These are phyloP conservation scores for Dianthus caryophyllus DNA, from an alignment of 148 eudicot species.

Conservation along the genomic window DNA sequence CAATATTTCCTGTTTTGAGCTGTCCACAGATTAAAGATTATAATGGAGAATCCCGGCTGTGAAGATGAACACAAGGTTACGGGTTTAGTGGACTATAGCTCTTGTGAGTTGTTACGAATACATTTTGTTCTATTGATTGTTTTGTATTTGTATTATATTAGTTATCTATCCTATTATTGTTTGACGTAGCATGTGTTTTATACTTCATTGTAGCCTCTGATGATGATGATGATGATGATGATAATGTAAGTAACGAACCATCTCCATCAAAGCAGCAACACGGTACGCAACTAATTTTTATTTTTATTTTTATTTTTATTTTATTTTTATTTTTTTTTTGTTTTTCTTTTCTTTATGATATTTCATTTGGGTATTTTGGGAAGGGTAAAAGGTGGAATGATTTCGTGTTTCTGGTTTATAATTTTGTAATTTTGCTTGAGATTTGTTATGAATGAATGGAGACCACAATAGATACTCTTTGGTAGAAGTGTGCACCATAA, in stretches of 20 bases:
- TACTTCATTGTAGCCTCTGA: conserved; percentile 1
- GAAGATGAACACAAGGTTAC: neutral
- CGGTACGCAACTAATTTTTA: conserved; percentile 2
- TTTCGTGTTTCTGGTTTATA: neutral
- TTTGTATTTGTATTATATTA: neutral
- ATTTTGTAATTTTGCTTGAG: neutral
- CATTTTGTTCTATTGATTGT: neutral
- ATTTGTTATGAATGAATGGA: neutral
- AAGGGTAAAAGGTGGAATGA: neutral
- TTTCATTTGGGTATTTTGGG: neutral
- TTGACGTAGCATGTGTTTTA: neutral
- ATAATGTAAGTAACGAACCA: neutral
- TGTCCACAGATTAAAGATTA: neutral
- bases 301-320: too few species aligned
- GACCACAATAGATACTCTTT: neutral
- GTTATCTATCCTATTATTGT: neutral
- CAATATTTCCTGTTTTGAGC: neutral
- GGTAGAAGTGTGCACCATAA: too few species aligned
- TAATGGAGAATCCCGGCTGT: neutral
- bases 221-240: neutral
- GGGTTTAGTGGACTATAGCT: neutral
- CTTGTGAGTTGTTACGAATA: conserved; percentile 4
- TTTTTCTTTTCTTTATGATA: too few species aligned
- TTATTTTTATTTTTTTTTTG: too few species aligned
- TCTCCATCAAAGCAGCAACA: neutral